Conservation (phyloP, 768 basidiomycete species). For the Xerocomellus chrysenteron region DNA sequence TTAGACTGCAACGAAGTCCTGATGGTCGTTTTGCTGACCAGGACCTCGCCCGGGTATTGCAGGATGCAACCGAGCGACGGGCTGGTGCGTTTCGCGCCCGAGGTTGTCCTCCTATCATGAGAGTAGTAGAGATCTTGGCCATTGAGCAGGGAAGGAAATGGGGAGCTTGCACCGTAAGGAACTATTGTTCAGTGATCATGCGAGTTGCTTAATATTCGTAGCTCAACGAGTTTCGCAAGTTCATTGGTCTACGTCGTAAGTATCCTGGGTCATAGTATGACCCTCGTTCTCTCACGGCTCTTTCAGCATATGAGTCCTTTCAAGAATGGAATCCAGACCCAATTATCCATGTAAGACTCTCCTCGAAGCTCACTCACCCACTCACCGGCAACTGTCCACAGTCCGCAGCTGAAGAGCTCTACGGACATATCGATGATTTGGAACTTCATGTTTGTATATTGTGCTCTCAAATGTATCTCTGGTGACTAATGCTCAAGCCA, state of each 20-base stretch:
- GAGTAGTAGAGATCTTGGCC: slow-evolving; percentile 65
- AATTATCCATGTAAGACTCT: slow-evolving; percentile 48
- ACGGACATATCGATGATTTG: slow-evolving; percentile 72
- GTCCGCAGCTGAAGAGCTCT: slow-evolving; percentile 63
- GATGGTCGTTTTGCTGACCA: slow-evolving; percentile 60
- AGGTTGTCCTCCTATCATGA: slow-evolving; percentile 65
- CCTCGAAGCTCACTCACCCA: background rate
- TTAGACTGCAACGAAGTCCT: slow-evolving; percentile 48
- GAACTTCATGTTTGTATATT: slow-evolving; percentile 63
- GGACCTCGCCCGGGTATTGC: slow-evolving; percentile 62
- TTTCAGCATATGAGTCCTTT: slow-evolving; percentile 58
- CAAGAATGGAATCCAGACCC: slow-evolving; percentile 70
- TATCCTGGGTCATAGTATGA: background rate
- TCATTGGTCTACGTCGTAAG: slow-evolving; percentile 68
- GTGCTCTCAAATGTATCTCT: background rate
- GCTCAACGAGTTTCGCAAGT: slow-evolving; percentile 73
- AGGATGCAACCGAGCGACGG: slow-evolving; percentile 55
- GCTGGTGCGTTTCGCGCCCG: slow-evolving; percentile 68
- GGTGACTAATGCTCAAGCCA: background rate
- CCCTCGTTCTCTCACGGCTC: slow-evolving; percentile 4
- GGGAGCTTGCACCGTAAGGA: slow-evolving; percentile 68
- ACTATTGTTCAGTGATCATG: background rate
- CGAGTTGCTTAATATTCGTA: slow-evolving; percentile 17
- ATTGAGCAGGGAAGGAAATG: slow-evolving; percentile 67
- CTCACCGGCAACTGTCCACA: slow-evolving; percentile 23